Base-by-base conservation (phyloP, 208 protist species). In the Acanthamoeba sp. region DNA sequence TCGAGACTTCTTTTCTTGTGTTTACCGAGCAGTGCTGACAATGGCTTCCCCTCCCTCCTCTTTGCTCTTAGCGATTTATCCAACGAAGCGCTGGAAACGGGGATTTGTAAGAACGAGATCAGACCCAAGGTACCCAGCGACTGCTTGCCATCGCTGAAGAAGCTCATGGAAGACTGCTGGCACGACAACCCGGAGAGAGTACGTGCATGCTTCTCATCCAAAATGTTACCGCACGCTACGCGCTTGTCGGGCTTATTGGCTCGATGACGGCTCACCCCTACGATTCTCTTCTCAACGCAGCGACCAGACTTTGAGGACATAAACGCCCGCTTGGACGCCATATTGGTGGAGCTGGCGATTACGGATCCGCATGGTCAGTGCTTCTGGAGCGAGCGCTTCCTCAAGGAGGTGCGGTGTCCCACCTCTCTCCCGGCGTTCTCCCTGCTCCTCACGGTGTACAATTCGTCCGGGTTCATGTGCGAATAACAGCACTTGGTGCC, bases 301-400 rank as follows among this genome's bases (percentile, higher is more conserved):
- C 88, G 88, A 80, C 88, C 88, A 22, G 64, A 93, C 38, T 93
- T 93, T 78, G 62, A 93, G 36, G 88, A 76, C 34, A 93, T 93
- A n/a, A 93, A 93, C 32, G 88, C 55, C 40, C 55, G 88, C 59
- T 78, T 93, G 59, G 88, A 93, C 66, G 88, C 42, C 45, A 93
- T 93, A 55, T 59, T 93, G n/a, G 66, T 93, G 38, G 62, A 93
- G 22, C 40, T 78, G 29, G 88, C 88, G 42, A 93, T 93, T 40
- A 55, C 32, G n/a, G 88, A 93, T 27, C 88, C 27, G 9, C 62
- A 93, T 27, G 95, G 95, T n/a, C 52, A 78, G 14, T 82, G 85
- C 27, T 91, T 96, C 45, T 96, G 95, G 95, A 96, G 94, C 76
- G 64, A 93, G 32, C 50, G 20, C 45, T 96, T 96, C 45, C 55